Evolutionary conservation across 225 moss, liverwort and hornwort genomes (phyloP), one percentile per base, ranked within the genome.

Genomic region (Thuidium tamariscinum): DNA sequence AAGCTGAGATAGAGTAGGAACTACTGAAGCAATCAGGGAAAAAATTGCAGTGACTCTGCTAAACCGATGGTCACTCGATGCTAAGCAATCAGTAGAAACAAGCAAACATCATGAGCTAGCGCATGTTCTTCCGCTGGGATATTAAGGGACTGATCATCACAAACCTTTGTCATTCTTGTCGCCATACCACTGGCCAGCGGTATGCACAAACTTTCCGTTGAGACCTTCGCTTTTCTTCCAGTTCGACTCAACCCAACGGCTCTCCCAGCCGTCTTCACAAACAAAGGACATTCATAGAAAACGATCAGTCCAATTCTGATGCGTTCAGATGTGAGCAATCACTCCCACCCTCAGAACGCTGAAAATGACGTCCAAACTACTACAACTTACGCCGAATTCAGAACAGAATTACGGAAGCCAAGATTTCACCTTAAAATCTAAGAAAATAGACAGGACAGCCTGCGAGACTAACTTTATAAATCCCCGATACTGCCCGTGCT

Each of bases 201-300:
- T 95, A 82, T 96, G 97, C 87, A 93, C 64, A 93, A 96, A 97
- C 39, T 91, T 90, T 67, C 97, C 97, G 74, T 95, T 86, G 37
- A 96, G 91, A 20, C 97, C 97, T 60, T 96, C 95, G 82, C 76
- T 89, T 62, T 93, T 94, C 92, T 88, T 97, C 95, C 95, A 97
- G 72, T 97, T 92, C 10, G 96, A 97, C 77, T 86, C 92, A 34
- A 96, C 92, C 97, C 97, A 97, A 57, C 92, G 91, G 77, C 90
- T 90, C 86, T 96, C 95, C 97, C 97, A 97, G 64, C 91, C 95
- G 89, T 97, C 97, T 97, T 70, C 82, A 88, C 78, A 92, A 89
- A 39, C 82, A 90, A 79, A 56, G 59, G 61, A 78, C 82, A 86
- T 76, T 83, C 59, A 74, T 42, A 85, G 74, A 42, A 71, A 83